Percentiles rank a stretch among this genome's conserved stretches.
Conservation (phyloP, 2,329 filamentous ascomycete species). For the Aureobasidium melanogenum region DNA sequence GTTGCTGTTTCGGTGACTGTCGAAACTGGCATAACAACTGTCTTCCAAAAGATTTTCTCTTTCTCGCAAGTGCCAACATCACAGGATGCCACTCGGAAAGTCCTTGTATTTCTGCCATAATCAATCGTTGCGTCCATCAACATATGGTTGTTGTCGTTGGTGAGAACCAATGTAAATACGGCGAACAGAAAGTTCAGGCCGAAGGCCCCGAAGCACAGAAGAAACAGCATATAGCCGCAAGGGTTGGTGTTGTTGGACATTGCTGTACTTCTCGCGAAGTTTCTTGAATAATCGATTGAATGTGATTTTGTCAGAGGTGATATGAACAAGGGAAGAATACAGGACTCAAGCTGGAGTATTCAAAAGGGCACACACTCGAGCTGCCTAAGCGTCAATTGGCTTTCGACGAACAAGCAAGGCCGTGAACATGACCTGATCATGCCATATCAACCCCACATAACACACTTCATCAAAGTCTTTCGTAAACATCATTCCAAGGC, state of each 20-base stretch:
- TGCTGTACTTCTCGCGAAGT: not conserved
- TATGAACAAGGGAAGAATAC: no score
- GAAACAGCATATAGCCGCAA: not conserved
- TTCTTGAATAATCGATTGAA: not conserved
- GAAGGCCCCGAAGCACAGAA: not conserved
- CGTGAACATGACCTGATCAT: not conserved
- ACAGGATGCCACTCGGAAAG: not conserved
- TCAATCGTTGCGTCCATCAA: not conserved
- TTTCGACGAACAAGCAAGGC: not conserved
- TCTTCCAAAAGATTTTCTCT: not conserved
- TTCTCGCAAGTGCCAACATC: not conserved
- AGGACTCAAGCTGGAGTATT: no score
- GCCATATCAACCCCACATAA: not conserved
- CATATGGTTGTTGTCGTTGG: not conserved
- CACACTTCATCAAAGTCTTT: not conserved
- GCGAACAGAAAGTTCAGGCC: not conserved
- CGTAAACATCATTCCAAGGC: not conserved
- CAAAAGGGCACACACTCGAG: no score
- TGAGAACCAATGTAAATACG: not conserved
- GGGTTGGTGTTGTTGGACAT: not conserved
- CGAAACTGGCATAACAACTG: not conserved
- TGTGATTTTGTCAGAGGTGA: not conserved
- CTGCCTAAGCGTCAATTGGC: no score
- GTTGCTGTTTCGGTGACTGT: not conserved
- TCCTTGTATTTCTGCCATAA: no score